phyloP scores from a whole-genome alignment of 2,329 filamentous ascomycete species.

The Trichocomaceae sp. region DNA sequence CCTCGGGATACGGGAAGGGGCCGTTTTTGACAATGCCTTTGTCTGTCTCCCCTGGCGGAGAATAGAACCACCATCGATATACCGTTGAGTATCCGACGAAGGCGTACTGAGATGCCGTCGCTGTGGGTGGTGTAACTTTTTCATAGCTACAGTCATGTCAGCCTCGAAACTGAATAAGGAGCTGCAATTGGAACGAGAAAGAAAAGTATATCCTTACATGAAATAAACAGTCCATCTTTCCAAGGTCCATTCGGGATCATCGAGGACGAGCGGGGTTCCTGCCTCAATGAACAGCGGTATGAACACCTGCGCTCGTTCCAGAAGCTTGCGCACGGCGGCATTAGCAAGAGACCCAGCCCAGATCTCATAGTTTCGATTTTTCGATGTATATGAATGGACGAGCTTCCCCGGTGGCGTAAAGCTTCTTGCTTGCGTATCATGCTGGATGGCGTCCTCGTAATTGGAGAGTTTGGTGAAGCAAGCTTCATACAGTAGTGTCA shows the following conservation, averaged over 20 bases:
- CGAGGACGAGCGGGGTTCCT: constrained; percentile 67
- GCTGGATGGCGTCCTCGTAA: constrained; percentile 55
- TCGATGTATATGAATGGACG: constrained; percentile 56
- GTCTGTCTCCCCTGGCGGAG: constrained; percentile 22
- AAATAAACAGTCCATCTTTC: constrained; percentile 91
- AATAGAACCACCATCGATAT: constrained; percentile 69
- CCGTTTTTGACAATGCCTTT: constrained; percentile 39
- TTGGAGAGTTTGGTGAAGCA: constrained; percentile 58
- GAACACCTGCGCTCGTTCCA: constrained; percentile 76
- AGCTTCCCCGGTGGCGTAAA: constrained; percentile 71
- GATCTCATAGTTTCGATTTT: constrained; percentile 67
- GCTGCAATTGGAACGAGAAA: not conserved
- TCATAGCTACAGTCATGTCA: constrained; percentile 45
- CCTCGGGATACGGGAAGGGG: constrained; percentile 36
- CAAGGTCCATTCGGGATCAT: constrained; percentile 64
- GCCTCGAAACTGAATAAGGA: not conserved
- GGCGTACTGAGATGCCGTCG: constrained; percentile 57
- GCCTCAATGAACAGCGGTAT: constrained; percentile 88
- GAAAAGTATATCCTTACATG: constrained; percentile 47
- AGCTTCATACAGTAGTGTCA: constrained; percentile 39
- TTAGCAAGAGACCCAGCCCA: constrained; percentile 74
- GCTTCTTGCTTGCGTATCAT: constrained; percentile 34
- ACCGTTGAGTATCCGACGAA: constrained; percentile 87
- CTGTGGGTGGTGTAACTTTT: constrained; percentile 39
- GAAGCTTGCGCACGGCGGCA: constrained; percentile 59